Base-by-base conservation (phyloP, 306 rosid genomes). In the Gleditsia sinensis region DNA sequence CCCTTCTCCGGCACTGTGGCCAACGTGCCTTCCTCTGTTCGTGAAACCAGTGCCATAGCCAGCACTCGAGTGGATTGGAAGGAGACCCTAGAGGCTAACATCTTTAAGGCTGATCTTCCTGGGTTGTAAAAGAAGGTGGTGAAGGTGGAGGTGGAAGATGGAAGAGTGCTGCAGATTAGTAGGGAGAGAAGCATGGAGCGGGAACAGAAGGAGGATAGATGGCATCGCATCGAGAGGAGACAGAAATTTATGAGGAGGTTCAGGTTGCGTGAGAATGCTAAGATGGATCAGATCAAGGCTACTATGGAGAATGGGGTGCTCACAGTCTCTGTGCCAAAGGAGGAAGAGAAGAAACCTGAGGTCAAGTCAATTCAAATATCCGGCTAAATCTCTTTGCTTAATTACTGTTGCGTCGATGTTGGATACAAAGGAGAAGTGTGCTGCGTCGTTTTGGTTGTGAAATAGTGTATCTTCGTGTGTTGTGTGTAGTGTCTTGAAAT, bases 121-220 rank as follows among this genome's bases (percentile, higher is more conserved):
- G 77, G 84, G 39, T 10, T 75, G 78, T 75, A 76, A 75, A 75
- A 81, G 74, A 75, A 81, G 10, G 84, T 74, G 2, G 83, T 67
- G 71, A 59, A 80, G 67, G 75, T 67, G 9, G 80, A 80, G 48
- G 74, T 81, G 9, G 81, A 76, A 17, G 81, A 76, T 1, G 85
- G 62, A 3, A 54, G 43, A 0, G 81, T 70, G 53, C 65, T 81
- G 43, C 84, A 54, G 30, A 81, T 81, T 0, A 81, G 84, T 14
- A 80, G 80, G 2, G 84, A 81, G 69, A 75, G 81, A 6, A 70
- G 62, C 51, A 54, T 37, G 5, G 81, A 81, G 42, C 14, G 75
- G 23, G 81, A 81, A 14, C 37, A 81, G 13, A 75, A 80, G 46
- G 72, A 75, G 25, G 80, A 80, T 0, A 75, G 0, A 27, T 80